These are phyloP conservation scores for Kodamaea fukazawae DNA, from an alignment of 805 yeast genomes.

Conservation along the genomic window DNA sequence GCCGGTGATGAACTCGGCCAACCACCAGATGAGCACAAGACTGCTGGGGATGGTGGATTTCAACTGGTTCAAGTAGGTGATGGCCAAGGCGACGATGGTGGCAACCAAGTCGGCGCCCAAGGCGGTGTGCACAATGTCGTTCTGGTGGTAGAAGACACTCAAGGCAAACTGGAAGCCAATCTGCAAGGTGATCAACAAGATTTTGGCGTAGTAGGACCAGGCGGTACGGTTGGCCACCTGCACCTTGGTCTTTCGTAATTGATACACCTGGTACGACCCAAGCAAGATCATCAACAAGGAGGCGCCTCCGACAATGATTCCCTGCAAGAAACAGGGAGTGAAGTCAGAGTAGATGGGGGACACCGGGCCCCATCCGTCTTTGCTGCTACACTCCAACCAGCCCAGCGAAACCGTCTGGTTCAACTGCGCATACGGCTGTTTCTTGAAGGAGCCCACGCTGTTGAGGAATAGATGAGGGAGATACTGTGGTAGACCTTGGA, in stretches of 20 bases:
- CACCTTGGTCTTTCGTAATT: slow-evolving; percentile 31
- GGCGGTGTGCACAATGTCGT: slow-evolving; percentile 25
- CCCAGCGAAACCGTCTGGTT: not conserved
- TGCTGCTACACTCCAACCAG: not conserved
- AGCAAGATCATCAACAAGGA: slow-evolving; percentile 42
- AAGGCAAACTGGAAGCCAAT: slow-evolving; percentile 32
- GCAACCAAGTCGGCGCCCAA: slow-evolving; percentile 36
- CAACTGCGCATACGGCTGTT: not conserved
- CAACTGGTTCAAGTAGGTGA: slow-evolving; percentile 72
- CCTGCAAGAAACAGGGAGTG: slow-evolving; percentile 60
- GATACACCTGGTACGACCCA: slow-evolving; percentile 38
- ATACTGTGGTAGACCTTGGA: not conserved
- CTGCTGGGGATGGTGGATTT: slow-evolving; percentile 66
- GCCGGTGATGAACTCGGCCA: slow-evolving; percentile 50
- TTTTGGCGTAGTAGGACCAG: slow-evolving; percentile 43
- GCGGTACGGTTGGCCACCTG: slow-evolving; percentile 29
- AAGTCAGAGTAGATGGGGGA: slow-evolving; percentile 48
- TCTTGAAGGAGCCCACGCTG: not conserved
- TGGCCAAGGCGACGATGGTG: slow-evolving; percentile 47
- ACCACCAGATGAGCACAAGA: slow-evolving; percentile 72
- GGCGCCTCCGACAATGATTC: slow-evolving; percentile 41
- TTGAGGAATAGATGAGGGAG: not conserved
- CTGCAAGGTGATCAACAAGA: slow-evolving; percentile 39
- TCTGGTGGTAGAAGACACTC: slow-evolving; percentile 11
- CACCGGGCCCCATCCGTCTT: slow-evolving; percentile 46